Base-by-base conservation (phyloP, 1,139 yeast genomes). In the Blastobotrys indianensis region DNA sequence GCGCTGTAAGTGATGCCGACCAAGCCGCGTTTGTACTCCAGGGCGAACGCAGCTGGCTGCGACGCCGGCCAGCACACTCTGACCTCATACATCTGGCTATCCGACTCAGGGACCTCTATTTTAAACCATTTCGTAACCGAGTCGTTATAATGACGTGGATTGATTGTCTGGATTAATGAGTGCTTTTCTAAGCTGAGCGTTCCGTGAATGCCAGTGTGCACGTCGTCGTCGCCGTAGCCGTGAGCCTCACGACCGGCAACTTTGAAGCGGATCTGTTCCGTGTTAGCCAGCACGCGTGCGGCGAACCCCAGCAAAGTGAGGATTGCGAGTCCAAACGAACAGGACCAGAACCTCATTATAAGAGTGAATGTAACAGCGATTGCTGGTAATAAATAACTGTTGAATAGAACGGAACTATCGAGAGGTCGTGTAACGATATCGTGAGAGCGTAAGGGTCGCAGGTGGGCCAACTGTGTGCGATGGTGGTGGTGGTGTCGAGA, bases 31-130 rank as follows among this genome's bases (percentile, higher is more conserved):
- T 46, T 46, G 39, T 54, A 63, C 8, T 36, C 38, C 6, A 66
- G 42, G 2, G 47, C 45, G 25, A 65, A 51, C 28, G 55, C 57
- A 1, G 64, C 59, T 1, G 70, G 69, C 29, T 50, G 48, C 11
- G 65, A 55, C 1, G 70, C 69, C 1, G 69, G 65, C 69, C 69
- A 66, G 54, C 66, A 63, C 3, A 66, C 60, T 16, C 66, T 53
- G 12, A 55, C 61, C 37, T 63, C 60, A 48, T 65, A 66, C 46
- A 32, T 44, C 16, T 57, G 46, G 13, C 52, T 60, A 9, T 44
- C 46, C 3, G 37, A 40, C 17, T 45, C 50, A 8, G 37, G 42
- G 20, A 49, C 39, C 12, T 41, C 39, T 1, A 41, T 37, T 20
- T 40, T 42, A 32, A 35, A 43, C 41, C 44, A 39, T 13, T 35